Evolutionary conservation across 768 basidiomycete genomes (phyloP).

Genomic region (Russula vinacea): DNA sequence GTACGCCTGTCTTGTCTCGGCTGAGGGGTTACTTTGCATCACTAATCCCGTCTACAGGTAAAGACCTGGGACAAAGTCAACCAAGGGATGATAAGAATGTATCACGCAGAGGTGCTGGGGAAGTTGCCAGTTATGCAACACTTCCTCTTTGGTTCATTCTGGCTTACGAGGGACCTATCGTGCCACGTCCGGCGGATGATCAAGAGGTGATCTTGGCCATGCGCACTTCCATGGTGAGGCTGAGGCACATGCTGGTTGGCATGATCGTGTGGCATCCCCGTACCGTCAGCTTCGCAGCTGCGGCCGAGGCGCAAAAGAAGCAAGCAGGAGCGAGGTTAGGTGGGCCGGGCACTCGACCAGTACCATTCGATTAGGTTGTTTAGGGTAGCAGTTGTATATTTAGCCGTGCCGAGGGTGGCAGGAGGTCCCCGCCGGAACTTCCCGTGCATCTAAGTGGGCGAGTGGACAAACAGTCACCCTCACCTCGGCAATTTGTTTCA

Average conservation of each 20-base stretch:
- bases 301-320: slow-evolving; percentile 44
- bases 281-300: slow-evolving; percentile 79
- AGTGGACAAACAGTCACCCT: too few species aligned
- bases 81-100: slow-evolving; percentile 97
- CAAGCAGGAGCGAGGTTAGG: slow-evolving; percentile 41
- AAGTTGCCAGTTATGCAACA: slow-evolving; percentile 97
- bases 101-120: slow-evolving; percentile 87
- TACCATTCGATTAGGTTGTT: slow-evolving; percentile 61
- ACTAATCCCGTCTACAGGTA: slow-evolving; percentile 41
- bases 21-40: too few species aligned
- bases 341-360: slow-evolving; percentile 66
- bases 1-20: slow-evolving; percentile 37
- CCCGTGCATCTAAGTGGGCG: not conserved
- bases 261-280: slow-evolving; percentile 90
- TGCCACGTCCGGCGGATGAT: slow-evolving; percentile 35
- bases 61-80: slow-evolving; percentile 98
- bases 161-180: slow-evolving; percentile 58
- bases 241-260: slow-evolving; percentile 66
- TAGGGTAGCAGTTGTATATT: not conserved
- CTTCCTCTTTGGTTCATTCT: slow-evolving; percentile 89
- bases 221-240: slow-evolving; percentile 44
- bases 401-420: slow-evolving; percentile 4
- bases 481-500: not conserved
- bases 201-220: slow-evolving; percentile 50
- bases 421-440: slow-evolving; percentile 19